Evolutionary conservation across 208 protist genomes (phyloP).

Genomic region (Leishmania gerbilli): DNA sequence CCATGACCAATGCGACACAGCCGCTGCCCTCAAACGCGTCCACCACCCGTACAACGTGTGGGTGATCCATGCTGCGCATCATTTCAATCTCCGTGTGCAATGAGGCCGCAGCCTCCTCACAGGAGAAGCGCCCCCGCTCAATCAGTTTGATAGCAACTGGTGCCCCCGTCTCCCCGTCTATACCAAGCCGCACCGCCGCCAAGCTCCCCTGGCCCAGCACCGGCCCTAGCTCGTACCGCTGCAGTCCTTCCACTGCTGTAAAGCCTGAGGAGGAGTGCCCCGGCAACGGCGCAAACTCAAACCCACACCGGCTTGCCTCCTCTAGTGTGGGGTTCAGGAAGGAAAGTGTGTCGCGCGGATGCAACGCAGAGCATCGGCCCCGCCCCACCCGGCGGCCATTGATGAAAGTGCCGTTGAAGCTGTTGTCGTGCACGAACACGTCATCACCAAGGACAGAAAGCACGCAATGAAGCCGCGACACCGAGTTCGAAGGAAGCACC

Average conservation of each 20-base stretch:
- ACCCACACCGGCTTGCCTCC: constrained; percentile 37
- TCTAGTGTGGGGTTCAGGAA: constrained; percentile 56
- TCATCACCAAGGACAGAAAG: constrained; percentile 54
- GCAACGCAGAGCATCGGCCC: constrained; percentile 35
- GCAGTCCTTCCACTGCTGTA: constrained; percentile 15
- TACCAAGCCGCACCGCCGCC: constrained; percentile 54
- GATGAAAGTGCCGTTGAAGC: constrained; percentile 80
- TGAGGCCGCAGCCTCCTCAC: constrained; percentile 41
- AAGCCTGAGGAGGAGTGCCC: constrained; percentile 5
- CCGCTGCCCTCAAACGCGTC: constrained; percentile 56
- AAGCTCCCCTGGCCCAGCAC: constrained; percentile 69
- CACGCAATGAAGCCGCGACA: constrained; percentile 59
- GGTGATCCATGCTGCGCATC: constrained; percentile 64
- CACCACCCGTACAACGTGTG: constrained; percentile 64
- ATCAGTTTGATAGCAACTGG: constrained; percentile 77
- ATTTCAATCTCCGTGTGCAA: constrained; percentile 73
- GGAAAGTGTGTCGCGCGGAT: constrained; percentile 49
- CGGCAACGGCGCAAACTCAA: constrained; percentile 27
- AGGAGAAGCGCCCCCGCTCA: constrained; percentile 47
- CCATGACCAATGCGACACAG: constrained; percentile 75
- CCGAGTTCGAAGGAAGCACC: constrained; percentile 25
- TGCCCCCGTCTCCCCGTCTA: constrained; percentile 33
- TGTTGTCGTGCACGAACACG: constrained; percentile 71
- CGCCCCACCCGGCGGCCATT: constrained; percentile 54
- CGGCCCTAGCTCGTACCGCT: constrained; percentile 47